Base-by-base conservation (phyloP, 805 yeast genomes). In the Vanderwaltozyma polyspora region DNA sequence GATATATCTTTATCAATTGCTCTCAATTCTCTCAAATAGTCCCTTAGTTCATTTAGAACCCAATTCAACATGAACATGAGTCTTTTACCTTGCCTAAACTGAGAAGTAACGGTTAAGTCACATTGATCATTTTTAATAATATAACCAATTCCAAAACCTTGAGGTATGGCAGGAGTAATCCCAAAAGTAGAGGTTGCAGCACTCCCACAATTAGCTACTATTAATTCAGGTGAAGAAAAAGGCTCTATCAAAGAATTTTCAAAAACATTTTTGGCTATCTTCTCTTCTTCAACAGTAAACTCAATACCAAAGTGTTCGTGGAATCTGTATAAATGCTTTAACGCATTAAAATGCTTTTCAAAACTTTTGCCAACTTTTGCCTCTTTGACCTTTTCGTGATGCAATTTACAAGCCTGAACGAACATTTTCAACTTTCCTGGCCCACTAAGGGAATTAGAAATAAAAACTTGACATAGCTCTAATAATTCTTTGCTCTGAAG, bases 61-160 rank as follows among this genome's bases (percentile, higher is more conserved):
- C 80, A 74, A 35, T 73, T 68, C 42, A 86, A 62, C 32, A 94
- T 84, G 41, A 76, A 76, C 51, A 86, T 62, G 40, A 83, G 75
- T 41, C 96, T 67, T 35, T 70, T 70, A 2, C 94, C 86, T 59
- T 86, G 95, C 40, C 95, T 68, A 53, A 77, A 83, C 57, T 86
- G 86, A 11, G 94, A 83, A 22, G 89, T 78, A 15, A 84, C 72
- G 28, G 94, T 82, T n/a, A 86, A 67, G 21, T 82, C 76, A 25
- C 85, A 78, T 27, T 75, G 74, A 49, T 86, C 91, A 36, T 71
- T 75, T 53, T 85, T 87, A 45, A 86, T 77, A 42, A 85, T 83
- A 52, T 86, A 86, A 2, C 95, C 95, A 17, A 86, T 67, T n/a
- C 95, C 95, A 57, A 79, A 85, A 0, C 96, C 96, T 48, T 81